phyloP scores from a whole-genome alignment of 805 yeast species.

The Metschnikowia chrysomelidarum region DNA sequence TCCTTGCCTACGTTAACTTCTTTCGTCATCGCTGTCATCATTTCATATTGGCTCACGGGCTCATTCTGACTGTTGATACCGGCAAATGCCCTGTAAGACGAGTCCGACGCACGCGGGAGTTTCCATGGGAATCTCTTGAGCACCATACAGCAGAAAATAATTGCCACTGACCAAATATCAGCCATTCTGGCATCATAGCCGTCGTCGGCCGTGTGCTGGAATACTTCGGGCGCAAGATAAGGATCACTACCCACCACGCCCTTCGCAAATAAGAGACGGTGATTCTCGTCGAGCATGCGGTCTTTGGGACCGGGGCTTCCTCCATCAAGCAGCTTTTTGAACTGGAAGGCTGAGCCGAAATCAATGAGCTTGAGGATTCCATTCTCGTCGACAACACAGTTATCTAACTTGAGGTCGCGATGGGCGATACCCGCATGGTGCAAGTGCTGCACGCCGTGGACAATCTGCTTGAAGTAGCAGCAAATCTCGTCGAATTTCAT shows the following conservation, averaged over 20 bases:
- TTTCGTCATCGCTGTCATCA: slow-evolving; percentile 12
- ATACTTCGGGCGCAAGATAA: slow-evolving; percentile 89
- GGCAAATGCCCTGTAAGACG: slow-evolving; percentile 65
- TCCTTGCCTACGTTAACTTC: slow-evolving; percentile 14
- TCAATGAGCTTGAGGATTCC: slow-evolving; percentile 88
- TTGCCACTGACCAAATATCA: slow-evolving; percentile 93
- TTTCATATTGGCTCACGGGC: slow-evolving; percentile 13
- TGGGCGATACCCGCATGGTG: slow-evolving; percentile 88
- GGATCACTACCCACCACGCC: slow-evolving; percentile 98
- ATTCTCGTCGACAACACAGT: slow-evolving; percentile 74
- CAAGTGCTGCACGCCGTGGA: slow-evolving; percentile 69
- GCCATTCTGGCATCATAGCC: slow-evolving; percentile 84
- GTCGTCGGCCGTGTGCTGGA: slow-evolving; percentile 33
- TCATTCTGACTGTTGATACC: slow-evolving; percentile 14
- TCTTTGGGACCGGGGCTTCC: slow-evolving; percentile 35
- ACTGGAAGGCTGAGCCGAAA: slow-evolving; percentile 89
- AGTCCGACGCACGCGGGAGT: slow-evolving; percentile 75
- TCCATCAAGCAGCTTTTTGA: slow-evolving; percentile 43
- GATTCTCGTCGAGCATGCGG: slow-evolving; percentile 18
- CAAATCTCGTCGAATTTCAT: slow-evolving; percentile 68
- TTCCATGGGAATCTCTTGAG: slow-evolving; percentile 94
- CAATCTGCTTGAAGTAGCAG: slow-evolving; percentile 82
- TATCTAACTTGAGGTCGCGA: slow-evolving; percentile 88
- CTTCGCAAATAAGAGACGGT: slow-evolving; percentile 56
- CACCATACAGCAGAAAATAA: slow-evolving; percentile 88